These are phyloP conservation scores for Amanita inopinata DNA, from an alignment of 768 basidiomycete species.

Conservation along the genomic window DNA sequence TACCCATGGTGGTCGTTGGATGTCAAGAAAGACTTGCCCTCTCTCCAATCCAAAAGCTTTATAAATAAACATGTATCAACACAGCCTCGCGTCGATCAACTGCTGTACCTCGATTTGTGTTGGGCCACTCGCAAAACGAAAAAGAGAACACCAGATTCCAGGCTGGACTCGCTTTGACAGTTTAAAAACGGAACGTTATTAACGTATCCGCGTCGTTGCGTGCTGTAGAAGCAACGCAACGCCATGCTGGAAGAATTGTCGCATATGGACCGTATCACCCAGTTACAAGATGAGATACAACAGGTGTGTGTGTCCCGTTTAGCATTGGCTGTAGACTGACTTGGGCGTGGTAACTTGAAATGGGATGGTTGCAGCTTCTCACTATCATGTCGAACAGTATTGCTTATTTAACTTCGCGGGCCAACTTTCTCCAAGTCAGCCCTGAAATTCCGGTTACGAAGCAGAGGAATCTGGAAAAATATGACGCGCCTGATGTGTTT, in stretches of 20 bases:
- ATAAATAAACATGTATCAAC: conserved; percentile 15
- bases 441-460: conserved; percentile 80
- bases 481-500: conserved; percentile 63
- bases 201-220: no score
- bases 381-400: conserved; percentile 82
- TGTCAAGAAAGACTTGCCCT: background rate
- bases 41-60: background rate
- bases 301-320: conserved; percentile 35
- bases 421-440: conserved; percentile 73
- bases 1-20: conserved; percentile 46
- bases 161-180: no score
- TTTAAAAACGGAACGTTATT: no score
- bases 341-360: no score
- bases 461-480: conserved; percentile 60
- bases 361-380: no score
- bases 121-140: background rate
- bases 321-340: background rate
- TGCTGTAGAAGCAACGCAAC: no score
- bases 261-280: conserved; percentile 94
- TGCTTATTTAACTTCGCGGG: conserved; percentile 65
- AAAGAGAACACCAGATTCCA: background rate
- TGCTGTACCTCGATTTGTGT: background rate
- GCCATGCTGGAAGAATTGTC: conserved; percentile 89
- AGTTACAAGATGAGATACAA: conserved; percentile 91
- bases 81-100: background rate